Evolutionary conservation across 2,329 filamentous ascomycete species (phyloP), one percentile per base, ranked within the genome.

Genomic region (Neofusicoccum kwambonambiense): DNA sequence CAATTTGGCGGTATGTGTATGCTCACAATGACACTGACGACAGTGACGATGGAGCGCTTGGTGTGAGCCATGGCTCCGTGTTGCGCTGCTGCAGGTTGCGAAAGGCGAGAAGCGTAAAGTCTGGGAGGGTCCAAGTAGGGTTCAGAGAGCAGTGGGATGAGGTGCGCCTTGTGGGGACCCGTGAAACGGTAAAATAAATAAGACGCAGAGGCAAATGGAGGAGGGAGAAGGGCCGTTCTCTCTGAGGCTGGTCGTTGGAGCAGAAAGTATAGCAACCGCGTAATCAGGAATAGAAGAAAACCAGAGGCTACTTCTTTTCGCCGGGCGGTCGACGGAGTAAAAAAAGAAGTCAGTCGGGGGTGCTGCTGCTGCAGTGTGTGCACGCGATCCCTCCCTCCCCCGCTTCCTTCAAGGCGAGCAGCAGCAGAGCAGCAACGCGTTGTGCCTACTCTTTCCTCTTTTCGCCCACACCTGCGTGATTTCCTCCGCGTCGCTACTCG

Each of bases 1-100:
- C 27, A 42, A 41, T 35, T 37, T 35, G 1, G 9, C 7, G 3
- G 17, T 11, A 22, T 19, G 27, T 31, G 27, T 7, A 31, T 5
- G 45, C 62, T 44, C 45, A 64, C 63, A 12, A 64, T 31, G 35
- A 64, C 39, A 39, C 63, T 64, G 52, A 64, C 15, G 8, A 45
- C 35, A 19, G 62, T 64, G 34, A 64, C 51, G 35, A 64, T 35
- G 9, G 42, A 54, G 8, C 62, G 62, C 13, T 64, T 64, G 42
- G 17, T 64, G 41, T 54, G 44, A 19, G 62, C 51, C 62, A 64
- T 64, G 27, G 57, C 31, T 44, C 13, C 31, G 22, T 42, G 27
- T 45, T 27, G 22, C 49, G 7, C 6, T 35, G 27, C 27, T n/a
- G 22, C 49, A 34, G 27, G 49, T 51, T 34, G 31, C 11, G 27